phyloP scores from a whole-genome alignment of 2,329 filamentous ascomycete species.

The Neofusicoccum cordaticola region DNA sequence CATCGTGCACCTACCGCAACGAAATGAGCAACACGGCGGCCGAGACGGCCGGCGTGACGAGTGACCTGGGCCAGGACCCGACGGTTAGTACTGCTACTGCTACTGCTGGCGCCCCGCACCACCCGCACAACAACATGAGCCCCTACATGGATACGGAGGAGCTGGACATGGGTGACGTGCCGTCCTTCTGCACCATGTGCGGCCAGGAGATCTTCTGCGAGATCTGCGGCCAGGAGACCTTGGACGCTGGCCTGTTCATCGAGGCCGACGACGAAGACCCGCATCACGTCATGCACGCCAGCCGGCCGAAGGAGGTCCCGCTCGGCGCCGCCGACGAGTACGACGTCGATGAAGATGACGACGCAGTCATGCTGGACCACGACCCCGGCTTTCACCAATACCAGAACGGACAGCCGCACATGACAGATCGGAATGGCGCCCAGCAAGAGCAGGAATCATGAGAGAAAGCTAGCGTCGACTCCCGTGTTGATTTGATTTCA shows the following conservation, averaged over 20 bases:
- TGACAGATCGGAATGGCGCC: slow-evolving; percentile 19
- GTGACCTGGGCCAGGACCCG: slow-evolving; percentile 95
- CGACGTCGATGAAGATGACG: slow-evolving; percentile 18
- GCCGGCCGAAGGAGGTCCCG: slow-evolving; percentile 10
- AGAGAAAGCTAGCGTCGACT: neutral
- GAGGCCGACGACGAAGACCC: slow-evolving; percentile 39
- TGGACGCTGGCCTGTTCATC: slow-evolving; percentile 43
- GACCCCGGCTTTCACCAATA: neutral
- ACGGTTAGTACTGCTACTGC: slow-evolving; percentile 71
- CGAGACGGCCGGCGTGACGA: slow-evolving; percentile 94
- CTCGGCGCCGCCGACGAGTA: slow-evolving; percentile 1
- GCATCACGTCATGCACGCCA: slow-evolving; percentile 20
- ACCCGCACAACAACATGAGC: slow-evolving; percentile 16
- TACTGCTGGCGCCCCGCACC: slow-evolving; percentile 2
- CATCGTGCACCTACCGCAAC: slow-evolving; percentile 93
- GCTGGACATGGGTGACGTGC: slow-evolving; percentile 27
- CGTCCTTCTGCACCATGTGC: slow-evolving; percentile 57
- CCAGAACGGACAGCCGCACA: neutral
- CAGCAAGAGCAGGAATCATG: slow-evolving; percentile 20
- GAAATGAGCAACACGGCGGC: slow-evolving; percentile 86
- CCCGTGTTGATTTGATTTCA: neutral
- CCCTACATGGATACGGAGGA: slow-evolving; percentile 20
- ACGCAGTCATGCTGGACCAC: slow-evolving; percentile 19
- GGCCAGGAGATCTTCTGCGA: slow-evolving; percentile 56
- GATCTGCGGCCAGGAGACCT: slow-evolving; percentile 48